These are phyloP conservation scores for Picea engelmannii DNA, from an alignment of 83 land plant species.

Conservation along the genomic window DNA sequence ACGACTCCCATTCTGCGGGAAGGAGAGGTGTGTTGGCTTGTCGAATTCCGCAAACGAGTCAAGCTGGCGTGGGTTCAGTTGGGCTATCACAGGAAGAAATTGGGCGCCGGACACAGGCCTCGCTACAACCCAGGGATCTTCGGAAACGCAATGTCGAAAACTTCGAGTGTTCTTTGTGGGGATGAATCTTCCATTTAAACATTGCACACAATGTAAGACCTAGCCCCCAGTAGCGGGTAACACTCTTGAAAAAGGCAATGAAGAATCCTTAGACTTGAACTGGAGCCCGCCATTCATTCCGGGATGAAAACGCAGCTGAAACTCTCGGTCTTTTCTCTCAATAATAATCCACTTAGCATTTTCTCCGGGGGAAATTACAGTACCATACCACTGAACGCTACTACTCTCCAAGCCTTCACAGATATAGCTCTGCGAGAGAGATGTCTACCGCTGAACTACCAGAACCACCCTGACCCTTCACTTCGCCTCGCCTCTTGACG, in stretches of 20 bases:
- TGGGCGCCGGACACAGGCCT: not conserved
- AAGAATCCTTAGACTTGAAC: no score
- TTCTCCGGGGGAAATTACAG: no score
- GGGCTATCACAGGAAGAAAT: not conserved
- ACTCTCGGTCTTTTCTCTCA: no score
- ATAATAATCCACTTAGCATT: no score
- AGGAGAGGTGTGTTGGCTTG: not conserved
- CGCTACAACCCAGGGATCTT: constrained; percentile 36
- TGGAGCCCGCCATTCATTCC: no score
- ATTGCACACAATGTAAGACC: constrained; percentile 53
- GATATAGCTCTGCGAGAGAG: no score
- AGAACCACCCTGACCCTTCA: no score
- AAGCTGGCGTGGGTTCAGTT: not conserved
- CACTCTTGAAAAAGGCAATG: not conserved
- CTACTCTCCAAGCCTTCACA: no score
- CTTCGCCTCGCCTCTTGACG: not conserved
- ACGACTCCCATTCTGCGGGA: constrained; percentile 3
- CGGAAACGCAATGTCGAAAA: constrained; percentile 37
- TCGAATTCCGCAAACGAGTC: not conserved
- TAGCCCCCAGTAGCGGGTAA: constrained; percentile 23
- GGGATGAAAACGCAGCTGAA: no score
- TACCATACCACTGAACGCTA: no score
- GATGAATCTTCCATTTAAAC: constrained; percentile 66
- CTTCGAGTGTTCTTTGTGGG: constrained; percentile 62
- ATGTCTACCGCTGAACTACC: no score